Percentiles rank a stretch among this genome's conserved stretches.
Evolutionary conservation across 2,329 filamentous ascomycete species (phyloP).

Genomic region (Cladophialophora exuberans): DNA sequence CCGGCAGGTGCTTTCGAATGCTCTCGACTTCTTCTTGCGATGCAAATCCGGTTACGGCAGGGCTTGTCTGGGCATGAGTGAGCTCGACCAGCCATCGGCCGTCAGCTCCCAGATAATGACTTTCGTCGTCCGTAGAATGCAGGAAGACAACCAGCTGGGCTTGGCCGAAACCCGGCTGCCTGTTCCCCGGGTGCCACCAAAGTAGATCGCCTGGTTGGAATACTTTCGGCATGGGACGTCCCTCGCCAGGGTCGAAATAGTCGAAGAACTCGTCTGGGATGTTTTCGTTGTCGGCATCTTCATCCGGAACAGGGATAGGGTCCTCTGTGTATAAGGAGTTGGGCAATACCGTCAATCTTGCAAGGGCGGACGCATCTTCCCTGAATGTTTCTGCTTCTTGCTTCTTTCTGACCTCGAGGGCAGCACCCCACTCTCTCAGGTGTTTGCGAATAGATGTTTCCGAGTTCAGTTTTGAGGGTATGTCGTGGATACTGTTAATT

Average conservation of each 20-base stretch:
- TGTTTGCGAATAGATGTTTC: slow-evolving; percentile 24
- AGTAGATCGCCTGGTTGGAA: slow-evolving; percentile 21
- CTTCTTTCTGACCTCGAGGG: slow-evolving; percentile 22
- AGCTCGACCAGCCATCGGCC: slow-evolving; percentile 27
- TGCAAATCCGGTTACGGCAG: slow-evolving; percentile 22
- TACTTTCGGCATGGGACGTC: neutral
- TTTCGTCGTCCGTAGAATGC: slow-evolving; percentile 21
- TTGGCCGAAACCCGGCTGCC: slow-evolving; percentile 3
- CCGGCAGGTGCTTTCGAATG: slow-evolving; percentile 26
- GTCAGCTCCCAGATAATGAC: slow-evolving; percentile 27
- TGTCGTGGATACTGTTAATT: neutral
- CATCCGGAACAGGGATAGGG: slow-evolving; percentile 12
- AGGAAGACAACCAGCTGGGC: slow-evolving; percentile 26
- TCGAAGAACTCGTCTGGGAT: neutral
- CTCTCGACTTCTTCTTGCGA: slow-evolving; percentile 25
- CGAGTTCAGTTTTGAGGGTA: neutral
- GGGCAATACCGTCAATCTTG: slow-evolving; percentile 22
- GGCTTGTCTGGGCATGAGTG: neutral
- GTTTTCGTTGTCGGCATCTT: slow-evolving; percentile 13
- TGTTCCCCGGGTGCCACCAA: slow-evolving; percentile 12
- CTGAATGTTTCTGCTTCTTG: slow-evolving; percentile 12
- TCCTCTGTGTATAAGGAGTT: slow-evolving; percentile 32
- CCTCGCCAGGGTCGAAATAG: slow-evolving; percentile 4
- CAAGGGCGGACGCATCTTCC: slow-evolving; percentile 1
- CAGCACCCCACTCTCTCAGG: slow-evolving; percentile 23